Base-by-base conservation (phyloP, 2,329 filamentous ascomycete species). In the Reticulascus tulasneorum region DNA sequence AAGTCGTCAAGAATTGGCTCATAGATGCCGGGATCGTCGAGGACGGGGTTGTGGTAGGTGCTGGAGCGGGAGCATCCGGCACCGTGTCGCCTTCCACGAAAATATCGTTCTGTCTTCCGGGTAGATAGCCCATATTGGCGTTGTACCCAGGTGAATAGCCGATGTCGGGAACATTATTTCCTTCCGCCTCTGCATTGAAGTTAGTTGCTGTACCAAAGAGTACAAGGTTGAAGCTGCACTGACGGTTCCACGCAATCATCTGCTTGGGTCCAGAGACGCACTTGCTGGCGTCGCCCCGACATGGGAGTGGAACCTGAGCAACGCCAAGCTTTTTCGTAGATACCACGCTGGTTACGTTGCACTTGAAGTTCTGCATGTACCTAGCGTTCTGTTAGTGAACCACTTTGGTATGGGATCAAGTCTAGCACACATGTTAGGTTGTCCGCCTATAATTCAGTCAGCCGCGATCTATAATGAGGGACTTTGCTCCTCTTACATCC, bases 311-410 rank as follows among this genome's bases (percentile, higher is more conserved):
- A 3, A 58, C 42, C 40, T 64, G 55, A 5, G 67, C 63, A 11
- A 54, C 46, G 16, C 63, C 66, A n/a, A 72, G 51, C 6, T 49
- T 56, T 25, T 54, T 60, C 13, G 58, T 62, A 2, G 64, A 65
- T 6, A 55, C 63, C 11, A 62, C 62, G 16, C 58, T 58, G 2
- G 63, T 69, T 27, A 73, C 66, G 12, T 63, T 67, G 54, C 69
- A 74, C 28, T 64, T 64, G 47, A 64, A 66, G 30, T 65, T 67
- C 38, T 68, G 62, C 70, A 73, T 73, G 44, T 73, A 56, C 51
- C 16, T 23, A 7, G 5, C 4, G 15, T 11, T 21, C 7, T n/a
- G 12, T 23, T 12, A 37, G 33, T 17, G 18, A 18, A 7, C 13
- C 9, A 11, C n/a, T 5, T n/a, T 4, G 2, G n/a, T n/a, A n/a